A percentile compares a stretch with the other conserved stretches of the same genome.
Conservation (phyloP, 73 alveolate genomes). For the Tetrahymena elliotti region DNA sequence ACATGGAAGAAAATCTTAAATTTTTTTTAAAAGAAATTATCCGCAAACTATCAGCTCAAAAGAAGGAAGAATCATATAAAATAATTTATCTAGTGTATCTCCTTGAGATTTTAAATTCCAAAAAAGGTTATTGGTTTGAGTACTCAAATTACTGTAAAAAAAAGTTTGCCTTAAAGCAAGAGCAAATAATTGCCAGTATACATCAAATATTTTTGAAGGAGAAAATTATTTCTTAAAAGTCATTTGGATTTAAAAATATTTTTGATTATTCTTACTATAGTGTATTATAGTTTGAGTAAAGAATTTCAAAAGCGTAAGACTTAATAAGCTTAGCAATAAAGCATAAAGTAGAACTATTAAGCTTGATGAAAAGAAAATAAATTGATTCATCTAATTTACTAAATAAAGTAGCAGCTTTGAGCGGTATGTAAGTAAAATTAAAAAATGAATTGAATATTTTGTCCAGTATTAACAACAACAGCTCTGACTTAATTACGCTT, state of each 20-base stretch:
- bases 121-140: background rate
- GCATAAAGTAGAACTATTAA: background rate
- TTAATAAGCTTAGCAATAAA: background rate
- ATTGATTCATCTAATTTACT: background rate
- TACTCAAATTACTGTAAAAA: background rate
- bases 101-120: background rate
- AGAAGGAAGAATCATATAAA: background rate
- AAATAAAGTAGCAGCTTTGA: background rate
- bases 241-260: background rate
- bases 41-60: background rate
- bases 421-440: background rate
- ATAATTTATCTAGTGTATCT: background rate
- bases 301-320: background rate
- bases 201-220: background rate
- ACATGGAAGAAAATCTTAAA: background rate
- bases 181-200: background rate
- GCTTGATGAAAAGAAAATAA: background rate
- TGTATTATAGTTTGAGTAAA: background rate
- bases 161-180: background rate
- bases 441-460: background rate
- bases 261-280: background rate
- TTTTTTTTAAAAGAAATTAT: background rate
- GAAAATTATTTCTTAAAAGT: background rate
- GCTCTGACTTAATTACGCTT: background rate
- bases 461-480: background rate